Conservation (phyloP, 1,139 yeast species). For the Saccharomyces hybrid region DNA sequence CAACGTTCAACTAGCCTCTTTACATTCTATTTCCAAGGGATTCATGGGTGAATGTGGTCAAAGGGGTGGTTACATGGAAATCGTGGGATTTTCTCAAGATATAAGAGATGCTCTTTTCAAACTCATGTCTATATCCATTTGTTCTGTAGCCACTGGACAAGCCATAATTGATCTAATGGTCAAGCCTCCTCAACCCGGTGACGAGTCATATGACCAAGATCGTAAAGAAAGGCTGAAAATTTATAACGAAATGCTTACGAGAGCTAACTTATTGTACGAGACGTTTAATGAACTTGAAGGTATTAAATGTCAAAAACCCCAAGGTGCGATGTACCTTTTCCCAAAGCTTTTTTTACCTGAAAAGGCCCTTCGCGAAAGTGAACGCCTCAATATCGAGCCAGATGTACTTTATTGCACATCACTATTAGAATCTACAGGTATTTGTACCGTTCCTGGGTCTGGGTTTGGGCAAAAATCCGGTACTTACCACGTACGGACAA, state of each 20-base stretch:
- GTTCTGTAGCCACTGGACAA: constrained; percentile 94
- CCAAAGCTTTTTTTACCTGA: constrained; percentile 63
- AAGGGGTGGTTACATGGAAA: constrained; percentile 97
- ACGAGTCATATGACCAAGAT: constrained; percentile 61
- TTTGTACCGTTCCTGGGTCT: constrained; percentile 93
- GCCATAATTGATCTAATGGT: constrained; percentile 86
- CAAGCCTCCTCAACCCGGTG: constrained; percentile 77
- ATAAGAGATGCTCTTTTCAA: constrained; percentile 67
- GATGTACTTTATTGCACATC: constrained; percentile 86
- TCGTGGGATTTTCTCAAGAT: constrained; percentile 67
- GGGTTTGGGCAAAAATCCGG: constrained; percentile 91
- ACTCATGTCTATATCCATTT: constrained; percentile 79
- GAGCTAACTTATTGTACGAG: constrained; percentile 57
- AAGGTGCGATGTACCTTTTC: constrained; percentile 96
- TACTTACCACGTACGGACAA: constrained; percentile 87
- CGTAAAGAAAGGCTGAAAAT: constrained; percentile 54
- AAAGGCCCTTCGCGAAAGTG: constrained; percentile 58
- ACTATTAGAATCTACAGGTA: constrained; percentile 77
- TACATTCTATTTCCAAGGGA: constrained; percentile 95
- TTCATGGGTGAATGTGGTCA: constrained; percentile 98
- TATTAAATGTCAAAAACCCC: constrained; percentile 74
- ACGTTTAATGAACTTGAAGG: constrained; percentile 76
- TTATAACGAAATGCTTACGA: constrained; percentile 50
- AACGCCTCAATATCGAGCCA: constrained; percentile 45
- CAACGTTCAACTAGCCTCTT: constrained; percentile 77